Evolutionary conservation across 768 basidiomycete species (phyloP).

Genomic region (Termitomyces sp.): DNA sequence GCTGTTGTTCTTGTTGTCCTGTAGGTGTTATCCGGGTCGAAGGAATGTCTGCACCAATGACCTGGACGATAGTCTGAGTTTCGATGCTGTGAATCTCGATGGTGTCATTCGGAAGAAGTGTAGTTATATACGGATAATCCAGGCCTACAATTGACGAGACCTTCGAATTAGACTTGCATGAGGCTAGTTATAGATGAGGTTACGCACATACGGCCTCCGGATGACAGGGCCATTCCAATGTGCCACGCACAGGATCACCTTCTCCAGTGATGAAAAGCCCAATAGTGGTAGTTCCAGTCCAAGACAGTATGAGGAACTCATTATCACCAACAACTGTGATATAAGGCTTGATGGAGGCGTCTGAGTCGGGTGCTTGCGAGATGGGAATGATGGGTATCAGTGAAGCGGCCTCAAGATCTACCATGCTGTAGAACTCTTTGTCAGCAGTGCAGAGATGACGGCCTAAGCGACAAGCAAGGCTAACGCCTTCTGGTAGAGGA

Average conservation of each 20-base stretch:
- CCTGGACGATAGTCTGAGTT: conserved; percentile 66
- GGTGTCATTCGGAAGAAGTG: conserved; percentile 72
- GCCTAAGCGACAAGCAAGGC: conserved; percentile 57
- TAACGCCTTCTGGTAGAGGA: conserved; percentile 53
- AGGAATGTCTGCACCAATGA: conserved; percentile 42
- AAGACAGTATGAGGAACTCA: conserved; percentile 84
- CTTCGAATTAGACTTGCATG: not conserved
- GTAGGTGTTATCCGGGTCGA: conserved; percentile 8
- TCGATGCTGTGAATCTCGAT: conserved; percentile 81
- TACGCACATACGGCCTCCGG: conserved; percentile 70
- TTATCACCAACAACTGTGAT: conserved; percentile 70
- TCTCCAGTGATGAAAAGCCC: conserved; percentile 82
- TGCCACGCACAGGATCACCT: conserved; percentile 88
- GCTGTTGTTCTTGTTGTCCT: conserved; percentile 13
- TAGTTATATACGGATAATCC: conserved; percentile 76
- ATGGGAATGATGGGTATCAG: conserved; percentile 73
- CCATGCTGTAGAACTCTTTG: conserved; percentile 63
- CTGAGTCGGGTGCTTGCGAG: conserved; percentile 52
- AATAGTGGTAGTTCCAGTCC: conserved; percentile 74
- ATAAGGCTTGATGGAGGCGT: conserved; percentile 45
- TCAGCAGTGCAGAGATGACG: conserved; percentile 71
- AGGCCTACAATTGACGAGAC: conserved; percentile 40
- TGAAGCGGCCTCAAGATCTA: conserved; percentile 70
- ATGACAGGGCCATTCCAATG: conserved; percentile 79
- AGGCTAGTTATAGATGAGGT: not conserved